phyloP scores from a whole-genome alignment of 2,329 filamentous ascomycete genomes.

The Botrytis byssoidea region DNA sequence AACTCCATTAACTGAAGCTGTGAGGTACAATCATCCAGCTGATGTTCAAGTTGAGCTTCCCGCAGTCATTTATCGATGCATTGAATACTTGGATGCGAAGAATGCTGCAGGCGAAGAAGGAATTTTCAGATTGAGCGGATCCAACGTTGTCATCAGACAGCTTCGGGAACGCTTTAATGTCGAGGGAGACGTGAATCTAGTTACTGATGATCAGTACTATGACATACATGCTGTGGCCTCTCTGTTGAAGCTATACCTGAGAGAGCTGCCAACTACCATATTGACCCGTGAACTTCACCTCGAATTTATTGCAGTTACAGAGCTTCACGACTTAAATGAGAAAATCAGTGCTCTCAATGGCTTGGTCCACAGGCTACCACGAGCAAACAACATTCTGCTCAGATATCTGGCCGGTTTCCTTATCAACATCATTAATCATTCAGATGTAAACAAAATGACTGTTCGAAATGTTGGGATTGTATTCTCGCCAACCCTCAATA shows the following conservation, averaged over 20 bases:
- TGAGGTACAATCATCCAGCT: slow-evolving; percentile 71
- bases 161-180: slow-evolving; percentile 90
- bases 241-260: slow-evolving; percentile 87
- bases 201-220: slow-evolving; percentile 80
- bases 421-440: slow-evolving; percentile 87
- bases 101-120: slow-evolving; percentile 84
- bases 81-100: slow-evolving; percentile 86
- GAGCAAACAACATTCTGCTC: slow-evolving; percentile 76
- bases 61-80: slow-evolving; percentile 90
- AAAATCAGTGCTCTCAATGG: slow-evolving; percentile 75
- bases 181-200: slow-evolving; percentile 85
- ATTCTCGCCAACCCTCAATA: slow-evolving; percentile 95
- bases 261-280: slow-evolving; percentile 88
- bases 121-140: slow-evolving; percentile 96
- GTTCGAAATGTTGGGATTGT: slow-evolving; percentile 97
- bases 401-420: slow-evolving; percentile 85
- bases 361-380: slow-evolving; percentile 76
- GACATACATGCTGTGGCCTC: slow-evolving; percentile 96
- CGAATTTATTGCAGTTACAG: slow-evolving; percentile 81
- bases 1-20: slow-evolving; percentile 79
- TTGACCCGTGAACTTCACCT: slow-evolving; percentile 86
- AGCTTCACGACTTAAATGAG: slow-evolving; percentile 70
- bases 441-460: slow-evolving; percentile 95
- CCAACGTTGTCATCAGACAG: slow-evolving; percentile 88
- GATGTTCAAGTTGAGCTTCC: slow-evolving; percentile 76